Evolutionary conservation across 2,329 filamentous ascomycete species (phyloP).

Genomic region (Blumeriella jaapii): DNA sequence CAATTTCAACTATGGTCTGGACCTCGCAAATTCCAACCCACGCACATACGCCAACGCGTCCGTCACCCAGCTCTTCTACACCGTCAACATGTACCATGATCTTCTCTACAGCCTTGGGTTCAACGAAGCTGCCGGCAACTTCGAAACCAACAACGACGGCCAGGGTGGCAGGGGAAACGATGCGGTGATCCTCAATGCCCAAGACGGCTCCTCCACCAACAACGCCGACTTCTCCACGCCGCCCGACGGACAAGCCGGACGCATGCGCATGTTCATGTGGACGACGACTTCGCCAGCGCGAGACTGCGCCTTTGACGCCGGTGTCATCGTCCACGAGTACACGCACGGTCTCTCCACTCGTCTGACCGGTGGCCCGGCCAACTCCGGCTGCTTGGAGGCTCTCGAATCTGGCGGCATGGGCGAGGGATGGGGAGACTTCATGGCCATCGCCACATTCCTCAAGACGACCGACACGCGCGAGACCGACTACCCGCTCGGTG

Average conservation of each 20-base stretch:
- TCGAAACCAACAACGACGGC: constrained; percentile 44
- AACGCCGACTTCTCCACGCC: constrained; percentile 48
- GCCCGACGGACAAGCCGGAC: constrained; percentile 37
- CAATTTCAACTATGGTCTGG: constrained; percentile 38
- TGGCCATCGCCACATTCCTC: constrained; percentile 38
- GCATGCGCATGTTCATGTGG: constrained; percentile 49
- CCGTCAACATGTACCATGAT: constrained; percentile 47
- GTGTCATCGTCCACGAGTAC: constrained; percentile 49
- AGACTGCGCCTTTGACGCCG: constrained; percentile 39
- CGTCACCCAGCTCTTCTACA: constrained; percentile 49
- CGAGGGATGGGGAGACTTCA: constrained; percentile 47
- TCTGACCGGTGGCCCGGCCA: constrained; percentile 34
- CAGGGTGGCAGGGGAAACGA: constrained; percentile 40
- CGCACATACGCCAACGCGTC: constrained; percentile 40
- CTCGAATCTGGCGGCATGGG: constrained; percentile 45
- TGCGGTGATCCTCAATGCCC: constrained; percentile 42
- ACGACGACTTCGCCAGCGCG: constrained; percentile 31
- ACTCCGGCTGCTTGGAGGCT: constrained; percentile 33
- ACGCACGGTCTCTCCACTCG: constrained; percentile 36
- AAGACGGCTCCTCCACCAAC: constrained; percentile 43
- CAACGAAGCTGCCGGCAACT: constrained; percentile 46
- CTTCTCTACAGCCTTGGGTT: constrained; percentile 46
- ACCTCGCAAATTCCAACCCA: constrained; percentile 27
- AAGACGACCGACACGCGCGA: constrained; percentile 34
- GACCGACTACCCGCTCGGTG: constrained; percentile 38